These are phyloP conservation scores for Gastrodia elata DNA, from an alignment of 106 monocot species.

Conservation along the genomic window DNA sequence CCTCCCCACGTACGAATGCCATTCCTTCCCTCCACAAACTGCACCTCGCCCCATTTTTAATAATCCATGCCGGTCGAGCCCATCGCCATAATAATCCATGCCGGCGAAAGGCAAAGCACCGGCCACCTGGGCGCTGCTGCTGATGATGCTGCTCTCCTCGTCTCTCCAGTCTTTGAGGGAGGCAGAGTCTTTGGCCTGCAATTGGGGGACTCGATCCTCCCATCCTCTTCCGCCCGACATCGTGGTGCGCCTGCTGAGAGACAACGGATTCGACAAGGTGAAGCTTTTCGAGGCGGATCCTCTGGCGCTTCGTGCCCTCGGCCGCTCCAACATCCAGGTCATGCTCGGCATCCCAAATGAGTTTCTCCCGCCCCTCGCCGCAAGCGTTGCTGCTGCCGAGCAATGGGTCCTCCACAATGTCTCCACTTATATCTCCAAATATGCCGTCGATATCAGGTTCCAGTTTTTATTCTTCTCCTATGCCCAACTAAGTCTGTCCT, in stretches of 20 bases:
- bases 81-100: neutral
- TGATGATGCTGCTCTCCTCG: conserved; percentile 8
- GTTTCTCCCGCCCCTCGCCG: conserved; percentile 52
- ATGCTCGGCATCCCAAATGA: conserved; percentile 94
- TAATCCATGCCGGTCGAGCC: neutral
- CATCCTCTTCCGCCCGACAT: conserved; percentile 68
- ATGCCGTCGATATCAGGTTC: conserved; percentile 74
- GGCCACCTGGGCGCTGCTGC: neutral
- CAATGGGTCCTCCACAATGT: conserved; percentile 79
- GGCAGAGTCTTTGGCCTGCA: conserved; percentile 34
- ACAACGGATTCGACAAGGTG: conserved; percentile 82
- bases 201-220: conserved; percentile 65
- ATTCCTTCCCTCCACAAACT: conserved; percentile 1
- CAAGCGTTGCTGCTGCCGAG: conserved; percentile 57
- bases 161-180: neutral
- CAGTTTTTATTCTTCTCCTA: neutral
- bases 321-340: conserved; percentile 72
- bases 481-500: neutral
- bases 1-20: neutral
- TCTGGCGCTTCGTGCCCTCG: conserved; percentile 44
- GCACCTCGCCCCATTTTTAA: conserved; percentile 1
- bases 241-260: conserved; percentile 55
- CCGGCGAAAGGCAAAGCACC: neutral
- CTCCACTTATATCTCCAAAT: conserved; percentile 60
- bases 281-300: conserved; percentile 90